A percentile compares a stretch with the other conserved stretches of the same genome.
Conservation (phyloP, 2,329 filamentous ascomycete species). For the Fusarium papillatum region DNA sequence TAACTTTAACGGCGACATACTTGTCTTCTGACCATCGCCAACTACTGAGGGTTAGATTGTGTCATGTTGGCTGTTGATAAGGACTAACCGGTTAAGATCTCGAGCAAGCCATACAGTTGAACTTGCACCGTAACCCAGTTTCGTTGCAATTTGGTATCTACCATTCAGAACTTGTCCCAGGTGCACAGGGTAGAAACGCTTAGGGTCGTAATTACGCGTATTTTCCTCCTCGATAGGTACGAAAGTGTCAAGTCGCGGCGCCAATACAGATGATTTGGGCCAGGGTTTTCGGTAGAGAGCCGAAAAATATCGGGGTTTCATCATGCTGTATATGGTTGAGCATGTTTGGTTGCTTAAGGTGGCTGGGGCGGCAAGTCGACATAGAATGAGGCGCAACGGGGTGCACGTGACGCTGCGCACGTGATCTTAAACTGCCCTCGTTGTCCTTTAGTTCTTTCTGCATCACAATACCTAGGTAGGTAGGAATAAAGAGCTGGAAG, state of each 20-base stretch:
- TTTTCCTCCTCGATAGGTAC: slow-evolving; percentile 33
- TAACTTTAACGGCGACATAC: slow-evolving; percentile 42
- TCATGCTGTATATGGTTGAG: neutral
- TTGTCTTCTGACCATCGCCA: slow-evolving; percentile 40
- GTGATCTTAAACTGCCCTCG: neutral
- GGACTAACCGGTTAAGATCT: slow-evolving; percentile 30
- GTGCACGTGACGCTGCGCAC: neutral
- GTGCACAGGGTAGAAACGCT: slow-evolving; percentile 31
- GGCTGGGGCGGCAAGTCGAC: neutral
- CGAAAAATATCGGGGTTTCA: neutral
- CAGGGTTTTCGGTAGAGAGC: slow-evolving; percentile 16
- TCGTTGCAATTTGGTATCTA: slow-evolving; percentile 38
- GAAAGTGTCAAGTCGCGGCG: slow-evolving; percentile 23
- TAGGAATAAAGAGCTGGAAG: too few relatives aligned
- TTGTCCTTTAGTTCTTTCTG: too few relatives aligned
- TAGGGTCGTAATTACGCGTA: slow-evolving; percentile 22
- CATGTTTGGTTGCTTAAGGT: neutral
- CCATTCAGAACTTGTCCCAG: slow-evolving; percentile 30
- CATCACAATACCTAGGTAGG: too few relatives aligned
- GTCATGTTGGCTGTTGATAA: neutral
- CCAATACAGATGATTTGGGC: slow-evolving; percentile 12
- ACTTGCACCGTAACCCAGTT: slow-evolving; percentile 35
- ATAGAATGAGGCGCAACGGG: neutral
- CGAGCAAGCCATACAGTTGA: slow-evolving; percentile 43
- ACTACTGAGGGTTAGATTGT: slow-evolving; percentile 4